Conservation (phyloP, 805 yeast species). For the Lachancea mirantina region DNA sequence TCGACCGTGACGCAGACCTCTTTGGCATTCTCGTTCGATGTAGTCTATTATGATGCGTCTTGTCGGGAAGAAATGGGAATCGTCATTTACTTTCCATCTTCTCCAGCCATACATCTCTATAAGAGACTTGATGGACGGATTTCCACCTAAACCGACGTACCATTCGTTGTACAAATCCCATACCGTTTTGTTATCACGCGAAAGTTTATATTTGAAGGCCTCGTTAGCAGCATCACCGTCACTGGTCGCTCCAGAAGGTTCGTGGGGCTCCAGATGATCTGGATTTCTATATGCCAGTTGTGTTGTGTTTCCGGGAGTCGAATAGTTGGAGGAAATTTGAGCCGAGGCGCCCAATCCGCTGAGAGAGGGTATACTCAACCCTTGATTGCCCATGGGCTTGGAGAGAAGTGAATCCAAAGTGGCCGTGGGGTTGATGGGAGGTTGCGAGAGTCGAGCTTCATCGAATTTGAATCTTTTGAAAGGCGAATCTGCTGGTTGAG, state of each 20-base stretch:
- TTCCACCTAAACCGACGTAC: constrained; percentile 32
- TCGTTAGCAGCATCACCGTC: constrained; percentile 12
- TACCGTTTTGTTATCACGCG: constrained; percentile 32
- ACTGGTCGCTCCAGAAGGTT: constrained; percentile 10
- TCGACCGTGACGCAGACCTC: constrained; percentile 29
- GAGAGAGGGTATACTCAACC: constrained; percentile 10
- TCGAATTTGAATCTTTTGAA: constrained; percentile 9
- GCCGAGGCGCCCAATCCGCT: constrained; percentile 7
- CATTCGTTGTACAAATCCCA: constrained; percentile 34
- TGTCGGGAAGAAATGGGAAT: constrained; percentile 34
- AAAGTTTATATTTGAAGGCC: constrained; percentile 30
- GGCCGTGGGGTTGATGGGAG: constrained; percentile 6
- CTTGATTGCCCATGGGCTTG: constrained; percentile 20
- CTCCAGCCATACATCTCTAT: constrained; percentile 32
- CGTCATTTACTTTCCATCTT: constrained; percentile 34
- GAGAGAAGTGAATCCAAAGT: constrained; percentile 28
- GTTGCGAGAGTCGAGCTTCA: constrained; percentile 3
- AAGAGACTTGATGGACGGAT: constrained; percentile 26
- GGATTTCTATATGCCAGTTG: constrained; percentile 4
- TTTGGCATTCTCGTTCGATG: constrained; percentile 31
- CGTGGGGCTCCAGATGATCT: too few species aligned
- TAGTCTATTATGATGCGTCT: constrained; percentile 34
- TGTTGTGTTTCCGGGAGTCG: constrained; percentile 9
- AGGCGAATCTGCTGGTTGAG: constrained; percentile 6
- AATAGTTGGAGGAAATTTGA: constrained; percentile 5